phyloP scores from a whole-genome alignment of 2,329 filamentous ascomycete species.

The Thelonectria olida region DNA sequence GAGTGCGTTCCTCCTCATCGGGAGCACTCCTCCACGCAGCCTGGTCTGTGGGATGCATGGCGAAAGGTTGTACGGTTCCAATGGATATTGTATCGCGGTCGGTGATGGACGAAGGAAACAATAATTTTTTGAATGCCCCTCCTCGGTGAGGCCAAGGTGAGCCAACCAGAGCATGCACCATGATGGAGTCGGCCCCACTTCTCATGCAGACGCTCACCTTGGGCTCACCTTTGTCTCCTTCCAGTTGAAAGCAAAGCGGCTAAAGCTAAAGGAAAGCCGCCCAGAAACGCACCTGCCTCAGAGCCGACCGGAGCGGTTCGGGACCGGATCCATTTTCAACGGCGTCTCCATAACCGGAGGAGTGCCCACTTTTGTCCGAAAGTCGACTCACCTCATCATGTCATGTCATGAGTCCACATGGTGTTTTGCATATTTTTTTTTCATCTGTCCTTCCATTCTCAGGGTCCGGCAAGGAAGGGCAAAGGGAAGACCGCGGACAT shows the following conservation, averaged over 20 bases:
- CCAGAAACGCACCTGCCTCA: background rate
- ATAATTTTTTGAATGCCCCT: constrained; percentile 25
- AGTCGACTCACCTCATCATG: background rate
- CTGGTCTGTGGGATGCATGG: constrained; percentile 46
- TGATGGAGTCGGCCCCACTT: background rate
- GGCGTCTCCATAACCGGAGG: background rate
- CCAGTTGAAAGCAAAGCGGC: background rate
- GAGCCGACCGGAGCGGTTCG: background rate
- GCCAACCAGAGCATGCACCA: background rate
- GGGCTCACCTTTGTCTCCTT: constrained; percentile 2
- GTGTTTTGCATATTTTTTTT: background rate
- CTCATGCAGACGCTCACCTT: background rate
- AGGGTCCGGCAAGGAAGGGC: background rate
- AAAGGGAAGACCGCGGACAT: background rate
- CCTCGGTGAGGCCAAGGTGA: constrained; percentile 31
- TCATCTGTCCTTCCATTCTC: background rate
- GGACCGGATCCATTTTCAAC: background rate
- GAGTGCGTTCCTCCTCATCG: constrained; percentile 65
- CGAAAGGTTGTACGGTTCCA: constrained; percentile 6
- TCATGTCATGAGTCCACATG: background rate
- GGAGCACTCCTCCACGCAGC: constrained; percentile 50
- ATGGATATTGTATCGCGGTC: constrained; percentile 9
- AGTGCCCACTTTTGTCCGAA: background rate
- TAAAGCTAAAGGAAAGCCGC: background rate
- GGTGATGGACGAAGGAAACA: constrained; percentile 16